Conservation (phyloP, 441 rosid genomes). For the Euphorbia celastroides region DNA sequence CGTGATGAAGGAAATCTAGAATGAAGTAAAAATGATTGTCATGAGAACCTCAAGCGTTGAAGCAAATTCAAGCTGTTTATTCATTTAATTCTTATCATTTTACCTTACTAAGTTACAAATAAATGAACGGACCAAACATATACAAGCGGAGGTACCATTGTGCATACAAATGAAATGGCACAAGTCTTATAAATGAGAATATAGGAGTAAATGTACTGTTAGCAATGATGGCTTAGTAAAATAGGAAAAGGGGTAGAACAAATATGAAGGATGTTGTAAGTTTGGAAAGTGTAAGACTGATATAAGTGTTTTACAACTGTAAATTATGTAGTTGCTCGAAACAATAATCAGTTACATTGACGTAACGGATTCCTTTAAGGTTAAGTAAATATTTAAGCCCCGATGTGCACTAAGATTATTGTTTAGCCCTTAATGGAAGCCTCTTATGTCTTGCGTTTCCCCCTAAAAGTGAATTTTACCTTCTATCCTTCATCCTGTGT, state of each 20-base stretch:
- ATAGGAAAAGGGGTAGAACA: neutral
- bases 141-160: neutral
- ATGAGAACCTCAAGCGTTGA: neutral
- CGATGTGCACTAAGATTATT: neutral
- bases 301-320: neutral
- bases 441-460: too few relatives aligned
- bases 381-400: neutral
- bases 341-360: neutral
- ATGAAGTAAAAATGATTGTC: neutral
- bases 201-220: neutral
- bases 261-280: neutral
- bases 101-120: neutral
- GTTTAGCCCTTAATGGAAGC: neutral
- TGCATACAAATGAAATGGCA: neutral
- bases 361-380: neutral
- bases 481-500: too few relatives aligned
- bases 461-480: too few relatives aligned
- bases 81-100: neutral
- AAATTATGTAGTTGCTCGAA: too few relatives aligned
- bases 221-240: neutral
- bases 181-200: neutral
- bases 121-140: neutral
- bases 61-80: neutral
- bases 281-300: neutral
- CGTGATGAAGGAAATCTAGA: neutral